Conservation (phyloP, 768 basidiomycete genomes). For the Termitomyces sp. region DNA sequence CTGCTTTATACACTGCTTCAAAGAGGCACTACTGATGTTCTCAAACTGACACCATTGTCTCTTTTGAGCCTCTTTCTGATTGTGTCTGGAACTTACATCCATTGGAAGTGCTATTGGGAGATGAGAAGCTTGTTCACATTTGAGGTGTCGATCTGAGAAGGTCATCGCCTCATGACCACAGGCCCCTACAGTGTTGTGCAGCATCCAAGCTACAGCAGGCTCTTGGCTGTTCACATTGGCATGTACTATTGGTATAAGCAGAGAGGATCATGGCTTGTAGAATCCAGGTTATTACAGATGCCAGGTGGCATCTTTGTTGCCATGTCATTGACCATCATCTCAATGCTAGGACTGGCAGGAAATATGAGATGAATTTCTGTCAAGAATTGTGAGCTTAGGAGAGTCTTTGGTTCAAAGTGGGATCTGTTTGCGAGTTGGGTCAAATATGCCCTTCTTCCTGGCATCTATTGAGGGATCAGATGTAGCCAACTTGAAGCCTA, state of each 20-base stretch:
- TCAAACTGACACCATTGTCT: conserved; percentile 21
- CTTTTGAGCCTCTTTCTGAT: conserved; percentile 22
- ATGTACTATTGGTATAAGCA: conserved; percentile 19
- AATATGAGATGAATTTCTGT: not conserved
- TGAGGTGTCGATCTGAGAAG: conserved; percentile 25
- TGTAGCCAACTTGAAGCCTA: no score
- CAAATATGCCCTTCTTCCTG: not conserved
- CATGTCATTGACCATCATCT: not conserved
- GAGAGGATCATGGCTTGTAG: not conserved
- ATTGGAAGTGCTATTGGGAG: conserved; percentile 28
- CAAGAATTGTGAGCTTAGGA: not conserved
- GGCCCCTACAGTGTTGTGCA: conserved; percentile 29
- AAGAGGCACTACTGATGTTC: not conserved
- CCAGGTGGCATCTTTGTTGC: not conserved
- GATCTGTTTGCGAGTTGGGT: not conserved
- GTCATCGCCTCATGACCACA: conserved; percentile 23
- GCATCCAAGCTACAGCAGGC: conserved; percentile 28
- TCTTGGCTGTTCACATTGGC: conserved; percentile 22
- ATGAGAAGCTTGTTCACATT: conserved; percentile 36
- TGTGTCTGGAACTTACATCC: conserved; percentile 25
- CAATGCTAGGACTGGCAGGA: not conserved
- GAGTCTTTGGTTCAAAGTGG: not conserved
- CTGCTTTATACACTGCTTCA: not conserved
- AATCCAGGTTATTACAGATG: not conserved
- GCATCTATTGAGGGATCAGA: not conserved